Conservation (phyloP, 1,139 yeast species). For the Debaryomyces sp. region DNA sequence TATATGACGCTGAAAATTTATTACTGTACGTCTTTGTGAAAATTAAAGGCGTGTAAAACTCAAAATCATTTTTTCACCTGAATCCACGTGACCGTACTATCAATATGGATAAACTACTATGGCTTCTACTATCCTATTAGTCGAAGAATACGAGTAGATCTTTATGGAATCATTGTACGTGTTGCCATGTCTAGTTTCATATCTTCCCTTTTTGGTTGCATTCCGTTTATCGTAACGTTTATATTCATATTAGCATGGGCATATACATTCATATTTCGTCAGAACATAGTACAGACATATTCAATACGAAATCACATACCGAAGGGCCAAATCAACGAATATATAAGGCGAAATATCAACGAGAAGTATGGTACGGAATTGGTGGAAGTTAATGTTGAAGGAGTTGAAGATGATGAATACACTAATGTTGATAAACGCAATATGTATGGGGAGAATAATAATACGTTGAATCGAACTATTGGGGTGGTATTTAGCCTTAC, state of each 20-base stretch:
- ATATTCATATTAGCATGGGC: slow-evolving; percentile 22
- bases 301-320: slow-evolving; percentile 22
- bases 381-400: slow-evolving; percentile 21
- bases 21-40: not conserved
- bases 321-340: slow-evolving; percentile 25
- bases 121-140: not conserved
- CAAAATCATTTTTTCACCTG: not conserved
- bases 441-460: not conserved
- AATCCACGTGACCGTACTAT: not conserved
- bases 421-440: slow-evolving; percentile 8
- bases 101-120: not conserved
- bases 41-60: not conserved
- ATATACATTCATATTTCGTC: slow-evolving; percentile 27
- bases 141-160: not conserved
- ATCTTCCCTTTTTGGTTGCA: slow-evolving; percentile 1
- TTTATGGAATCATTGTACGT: not conserved
- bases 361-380: slow-evolving; percentile 18
- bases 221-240: slow-evolving; percentile 18
- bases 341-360: slow-evolving; percentile 18
- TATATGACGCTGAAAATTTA: slow-evolving; percentile 4
- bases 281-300: slow-evolving; percentile 27
- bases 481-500: slow-evolving; percentile 34
- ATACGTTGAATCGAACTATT: slow-evolving; percentile 16
- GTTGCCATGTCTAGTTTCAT: not conserved
- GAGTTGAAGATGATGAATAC: slow-evolving; percentile 18